Percentiles rank a stretch among this genome's conserved stretches.
Conservation (phyloP, 345 rosid genomes). For the Arabidopsis suecica region DNA sequence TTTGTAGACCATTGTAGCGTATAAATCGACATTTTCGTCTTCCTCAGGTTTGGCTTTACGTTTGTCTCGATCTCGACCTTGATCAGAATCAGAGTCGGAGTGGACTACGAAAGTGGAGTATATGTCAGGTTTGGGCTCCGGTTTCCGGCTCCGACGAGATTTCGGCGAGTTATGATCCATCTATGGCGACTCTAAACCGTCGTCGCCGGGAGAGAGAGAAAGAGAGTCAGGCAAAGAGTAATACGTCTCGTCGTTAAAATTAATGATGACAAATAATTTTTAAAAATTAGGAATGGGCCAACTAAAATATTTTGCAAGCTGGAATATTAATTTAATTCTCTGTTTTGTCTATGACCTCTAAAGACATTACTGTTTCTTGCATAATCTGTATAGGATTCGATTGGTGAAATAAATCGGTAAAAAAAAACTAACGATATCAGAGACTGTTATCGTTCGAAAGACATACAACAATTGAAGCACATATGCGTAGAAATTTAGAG, state of each 20-base stretch:
- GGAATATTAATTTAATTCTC: neutral
- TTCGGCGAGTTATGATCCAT: conserved; percentile 57
- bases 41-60: conserved; percentile 43
- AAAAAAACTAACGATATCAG: no score
- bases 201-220: conserved; percentile 35
- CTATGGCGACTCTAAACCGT: conserved; percentile 27
- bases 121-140: conserved; percentile 54
- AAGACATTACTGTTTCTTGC: no score
- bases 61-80: conserved; percentile 33
- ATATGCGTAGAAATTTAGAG: neutral
- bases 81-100: conserved; percentile 56
- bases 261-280: neutral
- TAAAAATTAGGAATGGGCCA: neutral
- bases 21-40: conserved; percentile 49
- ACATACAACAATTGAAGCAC: conserved; percentile 11
- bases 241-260: neutral
- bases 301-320: neutral
- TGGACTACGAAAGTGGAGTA: conserved; percentile 65
- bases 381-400: neutral
- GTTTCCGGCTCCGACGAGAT: conserved; percentile 56
- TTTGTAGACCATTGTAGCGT: conserved; percentile 62
- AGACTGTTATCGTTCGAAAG: neutral
- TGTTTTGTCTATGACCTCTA: neutral
- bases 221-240: conserved; percentile 17
- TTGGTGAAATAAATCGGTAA: neutral